Evolutionary conservation across 768 basidiomycete genomes (phyloP).

Genomic region (Boletus tomentosulus): DNA sequence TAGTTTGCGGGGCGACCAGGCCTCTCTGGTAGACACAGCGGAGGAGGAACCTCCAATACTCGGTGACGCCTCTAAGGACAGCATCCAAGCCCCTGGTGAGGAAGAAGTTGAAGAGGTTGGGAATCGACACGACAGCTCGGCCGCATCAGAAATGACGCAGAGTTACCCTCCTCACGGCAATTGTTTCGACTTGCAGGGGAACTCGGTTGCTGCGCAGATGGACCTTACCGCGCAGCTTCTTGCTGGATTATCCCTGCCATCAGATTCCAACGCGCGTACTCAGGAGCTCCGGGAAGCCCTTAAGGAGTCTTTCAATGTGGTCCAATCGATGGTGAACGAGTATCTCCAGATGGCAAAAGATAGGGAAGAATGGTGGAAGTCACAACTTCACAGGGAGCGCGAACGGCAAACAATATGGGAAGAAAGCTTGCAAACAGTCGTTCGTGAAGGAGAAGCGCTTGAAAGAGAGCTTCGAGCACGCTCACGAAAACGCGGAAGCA

Average conservation of each 20-base stretch:
- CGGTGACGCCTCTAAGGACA: conserved; percentile 13
- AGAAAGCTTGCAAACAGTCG: conserved; percentile 82
- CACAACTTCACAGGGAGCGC: conserved; percentile 60
- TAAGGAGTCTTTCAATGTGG: conserved; percentile 52
- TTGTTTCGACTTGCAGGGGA: conserved; percentile 64
- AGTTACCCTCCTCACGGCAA: conserved; percentile 52
- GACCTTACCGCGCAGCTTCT: conserved; percentile 72
- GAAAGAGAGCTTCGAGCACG: conserved; percentile 72
- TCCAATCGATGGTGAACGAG: conserved; percentile 58
- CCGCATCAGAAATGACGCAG: conserved; percentile 39
- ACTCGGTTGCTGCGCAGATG: conserved; percentile 68
- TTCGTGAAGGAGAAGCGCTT: conserved; percentile 77
- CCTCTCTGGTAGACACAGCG: conserved; percentile 20
- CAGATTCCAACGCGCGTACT: conserved; percentile 25
- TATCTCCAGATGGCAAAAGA: conserved; percentile 67
- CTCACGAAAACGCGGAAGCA: conserved; percentile 56
- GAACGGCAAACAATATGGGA: conserved; percentile 77
- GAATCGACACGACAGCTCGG: conserved; percentile 43
- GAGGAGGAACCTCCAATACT: conserved; percentile 13
- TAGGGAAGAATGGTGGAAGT: conserved; percentile 78
- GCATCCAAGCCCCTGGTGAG: conserved; percentile 21
- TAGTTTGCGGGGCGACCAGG: conserved; percentile 21
- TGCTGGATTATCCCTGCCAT: conserved; percentile 37
- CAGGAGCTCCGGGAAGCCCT: conserved; percentile 47
- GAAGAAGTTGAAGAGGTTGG: conserved; percentile 26